Evolutionary conservation across 495 filamentous ascomycete genomes (phyloP), one percentile per base, ranked within the genome.

Genomic region (Xylaria cubensis): DNA sequence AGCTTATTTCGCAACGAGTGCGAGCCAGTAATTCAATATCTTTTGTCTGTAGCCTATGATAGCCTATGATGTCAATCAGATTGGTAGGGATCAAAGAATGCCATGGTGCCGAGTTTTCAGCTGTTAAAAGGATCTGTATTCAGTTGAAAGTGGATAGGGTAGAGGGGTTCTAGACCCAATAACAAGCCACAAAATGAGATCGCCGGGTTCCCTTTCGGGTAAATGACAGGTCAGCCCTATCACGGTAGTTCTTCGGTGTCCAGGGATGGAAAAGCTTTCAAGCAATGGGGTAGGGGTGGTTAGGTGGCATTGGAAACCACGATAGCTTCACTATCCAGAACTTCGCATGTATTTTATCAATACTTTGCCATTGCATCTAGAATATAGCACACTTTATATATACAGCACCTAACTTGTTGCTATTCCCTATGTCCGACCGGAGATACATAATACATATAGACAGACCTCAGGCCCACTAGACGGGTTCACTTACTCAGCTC

Each of bases 401-500:
- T 10, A 36, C 56, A 10, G 4, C 19, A 29, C 56, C 19, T 29
- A 34, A 19, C 26, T 32, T 17, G 34, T n/a, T 21, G 12, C 32
- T 39, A 39, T 39, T 39, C 1, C 61, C 39, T 64, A 29, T 64
- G 12, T 64, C 61, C 39, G 61, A 4, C 58, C 61, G 39, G 36
- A 64, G 61, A 44, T 64, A 64, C n/a, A 64, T 13, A 39, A 44
- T 64, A 64, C n/a, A 64, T 13, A 39, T 26, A 64, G 0, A 64
- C 39, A 21, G 34, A 39, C 32, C 21, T 39, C 6, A 59, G 58
- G 58, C 58, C 58, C 58, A 61, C 58, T 61, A 12, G 17, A 61
- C 19, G 56, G 29, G 13, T 7, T 61, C 32, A 61, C 58, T 64
- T 64, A 64, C 61, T 64, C 61, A 64, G 61, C 61, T 42, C 61